A percentile compares a stretch with the other conserved stretches of the same genome.
Evolutionary conservation across 345 rosid genomes (phyloP).

Genomic region (Camelina hispida): DNA sequence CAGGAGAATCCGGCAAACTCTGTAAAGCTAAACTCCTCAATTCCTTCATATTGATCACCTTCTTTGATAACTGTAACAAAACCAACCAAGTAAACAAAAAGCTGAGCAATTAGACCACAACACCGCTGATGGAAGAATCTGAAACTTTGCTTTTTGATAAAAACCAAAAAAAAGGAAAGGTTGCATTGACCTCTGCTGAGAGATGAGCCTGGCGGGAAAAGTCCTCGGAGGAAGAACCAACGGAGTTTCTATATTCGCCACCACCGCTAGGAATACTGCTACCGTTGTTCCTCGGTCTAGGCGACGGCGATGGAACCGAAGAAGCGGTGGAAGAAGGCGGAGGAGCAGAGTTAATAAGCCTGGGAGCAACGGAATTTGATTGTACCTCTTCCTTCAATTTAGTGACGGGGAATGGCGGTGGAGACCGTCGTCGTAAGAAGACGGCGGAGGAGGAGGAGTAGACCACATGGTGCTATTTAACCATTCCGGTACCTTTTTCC

Average conservation of each 20-base stretch:
- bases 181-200: constrained; percentile 66
- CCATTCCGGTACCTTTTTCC: constrained; percentile 97
- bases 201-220: constrained; percentile 82
- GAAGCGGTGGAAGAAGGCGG: constrained; percentile 42
- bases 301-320: constrained; percentile 53
- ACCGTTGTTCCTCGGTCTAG: constrained; percentile 40
- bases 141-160: background rate
- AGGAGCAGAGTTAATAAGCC: constrained; percentile 50
- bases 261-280: constrained; percentile 37
- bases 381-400: constrained; percentile 50
- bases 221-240: constrained; percentile 63
- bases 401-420: constrained; percentile 44
- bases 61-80: constrained; percentile 69
- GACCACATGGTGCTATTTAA: constrained; percentile 94
- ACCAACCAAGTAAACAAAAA: background rate
- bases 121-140: background rate
- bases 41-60: constrained; percentile 78
- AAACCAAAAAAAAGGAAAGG: constrained; percentile 2
- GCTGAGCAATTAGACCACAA: background rate
- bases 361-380: constrained; percentile 50
- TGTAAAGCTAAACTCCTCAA: constrained; percentile 83
- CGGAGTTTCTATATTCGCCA: constrained; percentile 52
- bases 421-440: constrained; percentile 49
- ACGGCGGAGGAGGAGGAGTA: constrained; percentile 47
- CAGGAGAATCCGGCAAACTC: constrained; percentile 86